A percentile compares a stretch with the other conserved stretches of the same genome.
These are phyloP conservation scores for Tarenaya hassleriana DNA, from an alignment of 345 rosid genomes.

Conservation along the genomic window DNA sequence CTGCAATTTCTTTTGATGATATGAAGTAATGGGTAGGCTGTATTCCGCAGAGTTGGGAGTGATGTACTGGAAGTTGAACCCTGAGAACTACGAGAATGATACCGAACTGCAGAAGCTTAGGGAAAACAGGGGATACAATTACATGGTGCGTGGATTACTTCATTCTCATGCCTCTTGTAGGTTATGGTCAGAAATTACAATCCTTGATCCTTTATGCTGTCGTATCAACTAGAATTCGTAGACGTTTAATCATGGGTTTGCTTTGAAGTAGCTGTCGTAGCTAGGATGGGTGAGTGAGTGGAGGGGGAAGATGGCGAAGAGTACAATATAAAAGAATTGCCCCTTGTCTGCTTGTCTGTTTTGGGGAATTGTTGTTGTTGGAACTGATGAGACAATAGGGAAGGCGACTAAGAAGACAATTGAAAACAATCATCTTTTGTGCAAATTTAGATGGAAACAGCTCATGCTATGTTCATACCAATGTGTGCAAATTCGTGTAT, in stretches of 20 bases:
- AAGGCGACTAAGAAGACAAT: background rate
- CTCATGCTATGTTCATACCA: background rate
- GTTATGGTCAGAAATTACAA: background rate
- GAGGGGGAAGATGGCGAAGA: no score
- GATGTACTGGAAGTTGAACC: conserved; percentile 74
- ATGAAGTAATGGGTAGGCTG: background rate
- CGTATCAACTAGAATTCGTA: no score
- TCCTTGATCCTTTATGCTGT: no score
- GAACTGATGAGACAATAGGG: background rate
- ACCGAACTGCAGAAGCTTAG: conserved; percentile 53
- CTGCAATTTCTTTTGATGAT: background rate
- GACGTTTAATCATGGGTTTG: no score
- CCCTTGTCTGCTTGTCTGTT: background rate
- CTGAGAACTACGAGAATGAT: conserved; percentile 65
- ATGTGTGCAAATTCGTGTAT: background rate
- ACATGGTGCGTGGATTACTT: conserved; percentile 46
- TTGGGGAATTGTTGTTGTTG: background rate
- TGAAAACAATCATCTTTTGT: background rate
- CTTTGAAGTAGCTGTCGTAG: no score
- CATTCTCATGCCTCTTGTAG: no score
- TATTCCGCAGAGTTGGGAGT: conserved; percentile 59
- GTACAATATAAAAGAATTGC: no score
- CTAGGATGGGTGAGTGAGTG: no score
- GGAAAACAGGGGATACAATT: conserved; percentile 73
- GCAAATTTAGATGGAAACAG: background rate